phyloP scores from a whole-genome alignment of 768 basidiomycete genomes.

The Panaeolus papilionaceus region DNA sequence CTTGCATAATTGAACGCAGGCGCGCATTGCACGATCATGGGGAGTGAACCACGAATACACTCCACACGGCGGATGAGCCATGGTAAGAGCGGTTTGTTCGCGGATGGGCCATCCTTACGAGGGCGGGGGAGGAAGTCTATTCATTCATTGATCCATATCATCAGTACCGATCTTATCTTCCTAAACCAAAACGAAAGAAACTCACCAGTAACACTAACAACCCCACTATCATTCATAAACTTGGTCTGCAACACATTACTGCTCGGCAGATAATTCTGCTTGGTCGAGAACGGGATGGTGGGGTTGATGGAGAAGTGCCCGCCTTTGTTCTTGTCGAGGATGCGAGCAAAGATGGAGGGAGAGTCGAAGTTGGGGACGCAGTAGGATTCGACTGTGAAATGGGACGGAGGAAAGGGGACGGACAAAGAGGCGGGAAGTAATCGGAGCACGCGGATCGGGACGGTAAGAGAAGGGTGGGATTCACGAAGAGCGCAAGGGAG shows the following conservation, averaged over 20 bases:
- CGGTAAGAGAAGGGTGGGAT: too few relatives aligned
- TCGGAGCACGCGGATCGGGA: too few relatives aligned
- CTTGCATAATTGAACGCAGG: conserved; percentile 97
- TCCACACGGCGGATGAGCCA: conserved; percentile 90
- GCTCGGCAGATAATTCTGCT: conserved; percentile 84
- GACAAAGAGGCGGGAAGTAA: too few relatives aligned
- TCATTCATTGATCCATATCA: conserved; percentile 16
- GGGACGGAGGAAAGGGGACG: too few relatives aligned
- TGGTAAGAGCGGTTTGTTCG: conserved; percentile 69
- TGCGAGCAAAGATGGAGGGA: conserved; percentile 89
- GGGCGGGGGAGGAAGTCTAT: conserved; percentile 84
- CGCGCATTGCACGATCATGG: conserved; percentile 87
- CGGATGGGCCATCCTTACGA: conserved; percentile 37
- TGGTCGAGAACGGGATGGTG: conserved; percentile 68
- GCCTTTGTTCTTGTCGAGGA: conserved; percentile 89
- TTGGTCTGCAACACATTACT: conserved; percentile 92
- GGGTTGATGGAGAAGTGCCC: conserved; percentile 94
- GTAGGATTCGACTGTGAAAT: conserved; percentile 79
- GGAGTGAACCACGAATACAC: conserved; percentile 84
- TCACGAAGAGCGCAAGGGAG: too few relatives aligned
- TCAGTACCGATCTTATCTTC: background rate
- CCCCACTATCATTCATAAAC: conserved; percentile 89
- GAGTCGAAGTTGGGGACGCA: conserved; percentile 95
- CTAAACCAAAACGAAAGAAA: background rate
- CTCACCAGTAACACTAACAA: conserved; percentile 80